Percentiles rank a stretch among this genome's conserved stretches.
phyloP scores from a whole-genome alignment of 176 grass and related monocot genomes.

The Leersia perrieri region DNA sequence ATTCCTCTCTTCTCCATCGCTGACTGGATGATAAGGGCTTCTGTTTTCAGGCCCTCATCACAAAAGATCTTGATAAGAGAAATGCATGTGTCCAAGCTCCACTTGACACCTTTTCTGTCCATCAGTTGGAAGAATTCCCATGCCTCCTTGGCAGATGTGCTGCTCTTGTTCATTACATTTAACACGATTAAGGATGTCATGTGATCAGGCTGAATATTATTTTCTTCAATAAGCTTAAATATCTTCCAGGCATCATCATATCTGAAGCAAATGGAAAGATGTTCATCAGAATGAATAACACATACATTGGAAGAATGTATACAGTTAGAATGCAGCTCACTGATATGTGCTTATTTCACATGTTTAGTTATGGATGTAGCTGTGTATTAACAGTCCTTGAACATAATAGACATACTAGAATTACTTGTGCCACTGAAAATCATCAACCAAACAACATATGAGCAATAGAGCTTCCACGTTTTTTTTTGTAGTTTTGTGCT shows the following conservation, averaged over 20 bases:
- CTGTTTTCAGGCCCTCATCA: constrained; percentile 64
- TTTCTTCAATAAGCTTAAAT: constrained; percentile 75
- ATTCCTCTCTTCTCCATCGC: constrained; percentile 92
- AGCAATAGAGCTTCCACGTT: background rate
- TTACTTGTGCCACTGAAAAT: background rate
- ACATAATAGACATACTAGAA: background rate
- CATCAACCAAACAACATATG: background rate
- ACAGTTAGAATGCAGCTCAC: constrained; percentile 18
- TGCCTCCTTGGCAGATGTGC: constrained; percentile 70
- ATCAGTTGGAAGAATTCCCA: constrained; percentile 82
- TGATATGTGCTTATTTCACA: background rate
- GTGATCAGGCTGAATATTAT: constrained; percentile 71
- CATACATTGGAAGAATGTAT: background rate
- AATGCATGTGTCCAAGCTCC: constrained; percentile 59
- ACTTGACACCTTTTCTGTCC: constrained; percentile 80
- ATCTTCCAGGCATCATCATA: constrained; percentile 77
- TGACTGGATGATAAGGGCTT: constrained; percentile 84
- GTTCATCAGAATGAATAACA: constrained; percentile 11
- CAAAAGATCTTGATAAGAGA: constrained; percentile 78
- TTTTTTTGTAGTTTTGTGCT: background rate
- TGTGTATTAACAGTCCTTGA: background rate
- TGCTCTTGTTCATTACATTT: constrained; percentile 61
- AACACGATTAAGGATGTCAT: constrained; percentile 73
- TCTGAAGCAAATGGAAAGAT: constrained; percentile 34
- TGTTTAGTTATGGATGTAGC: background rate